Conservation (phyloP, 306 rosid genomes). For the Acmispon strigosus region DNA sequence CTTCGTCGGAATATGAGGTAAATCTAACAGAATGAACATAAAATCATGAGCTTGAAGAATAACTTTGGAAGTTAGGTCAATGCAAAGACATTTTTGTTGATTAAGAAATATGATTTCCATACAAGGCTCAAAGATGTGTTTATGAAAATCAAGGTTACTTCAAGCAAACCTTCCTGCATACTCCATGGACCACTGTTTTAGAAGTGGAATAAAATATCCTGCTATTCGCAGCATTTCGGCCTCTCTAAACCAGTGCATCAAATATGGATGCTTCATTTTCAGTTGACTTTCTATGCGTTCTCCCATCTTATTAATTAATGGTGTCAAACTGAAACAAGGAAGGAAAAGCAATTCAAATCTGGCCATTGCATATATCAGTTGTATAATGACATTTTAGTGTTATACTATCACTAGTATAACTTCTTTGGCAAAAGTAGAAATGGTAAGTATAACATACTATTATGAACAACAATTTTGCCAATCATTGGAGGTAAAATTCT, state of each 20-base stretch:
- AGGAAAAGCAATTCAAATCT: slow-evolving; percentile 18
- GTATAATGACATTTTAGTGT: not conserved
- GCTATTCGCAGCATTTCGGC: slow-evolving; percentile 41
- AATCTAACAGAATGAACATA: slow-evolving; percentile 1
- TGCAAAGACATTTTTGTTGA: not conserved
- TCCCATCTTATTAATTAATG: slow-evolving; percentile 35
- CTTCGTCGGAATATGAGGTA: slow-evolving; percentile 4
- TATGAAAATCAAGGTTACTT: slow-evolving; percentile 18
- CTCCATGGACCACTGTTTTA: slow-evolving; percentile 62
- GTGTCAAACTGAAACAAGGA: slow-evolving; percentile 47
- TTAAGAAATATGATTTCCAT: not conserved
- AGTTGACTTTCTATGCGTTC: slow-evolving; percentile 38
- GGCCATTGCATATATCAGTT: not conserved
- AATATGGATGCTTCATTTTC: slow-evolving; percentile 35
- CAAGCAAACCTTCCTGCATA: slow-evolving; percentile 75
- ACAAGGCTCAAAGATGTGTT: slow-evolving; percentile 9
- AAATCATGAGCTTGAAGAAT: slow-evolving; percentile 2
- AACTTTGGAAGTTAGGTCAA: slow-evolving; percentile 4
- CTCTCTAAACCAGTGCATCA: slow-evolving; percentile 56
- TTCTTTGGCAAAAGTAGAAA: slow-evolving; percentile 13
- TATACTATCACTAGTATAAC: not conserved
- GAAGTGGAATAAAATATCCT: slow-evolving; percentile 52
- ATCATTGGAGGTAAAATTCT: not conserved
- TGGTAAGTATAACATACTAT: not conserved
- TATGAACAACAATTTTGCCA: not conserved